phyloP scores from a whole-genome alignment of 1,284 basidiomycete species.

The Fistulina hepatica region DNA sequence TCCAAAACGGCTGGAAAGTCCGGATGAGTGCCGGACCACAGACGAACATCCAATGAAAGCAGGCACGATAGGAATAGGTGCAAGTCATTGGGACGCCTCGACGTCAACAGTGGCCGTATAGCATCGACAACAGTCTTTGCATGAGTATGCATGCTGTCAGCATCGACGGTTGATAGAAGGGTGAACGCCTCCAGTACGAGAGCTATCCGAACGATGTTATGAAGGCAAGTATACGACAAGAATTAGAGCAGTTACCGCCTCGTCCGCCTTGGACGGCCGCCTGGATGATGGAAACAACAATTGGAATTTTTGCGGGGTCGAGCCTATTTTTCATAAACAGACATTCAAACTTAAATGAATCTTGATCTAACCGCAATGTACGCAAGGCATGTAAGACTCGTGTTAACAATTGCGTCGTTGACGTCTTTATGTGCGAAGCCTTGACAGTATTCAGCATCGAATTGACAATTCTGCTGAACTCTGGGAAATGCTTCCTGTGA shows the following conservation, averaged over 20 bases:
- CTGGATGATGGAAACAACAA: conserved; percentile 34
- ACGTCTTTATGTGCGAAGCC: background rate
- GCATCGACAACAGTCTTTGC: conserved; percentile 29
- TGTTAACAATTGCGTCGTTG: too few relatives aligned
- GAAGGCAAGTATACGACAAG: conserved; percentile 4
- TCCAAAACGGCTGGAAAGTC: conserved; percentile 44
- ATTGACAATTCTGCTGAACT: background rate
- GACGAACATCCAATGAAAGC: conserved; percentile 37
- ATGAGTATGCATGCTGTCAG: conserved; percentile 21
- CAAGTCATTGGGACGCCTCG: conserved; percentile 44
- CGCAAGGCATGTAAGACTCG: too few relatives aligned
- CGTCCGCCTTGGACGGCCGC: too few relatives aligned
- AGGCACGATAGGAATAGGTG: conserved; percentile 58
- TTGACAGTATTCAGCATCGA: conserved; percentile 1
- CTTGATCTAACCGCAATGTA: too few relatives aligned
- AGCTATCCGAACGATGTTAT: conserved; percentile 20
- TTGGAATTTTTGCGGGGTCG: conserved; percentile 22
- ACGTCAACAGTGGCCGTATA: conserved; percentile 47
- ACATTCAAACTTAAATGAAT: too few relatives aligned
- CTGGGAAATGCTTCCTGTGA: background rate
- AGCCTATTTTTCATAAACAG: conserved; percentile 15
- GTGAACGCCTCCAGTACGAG: conserved; percentile 40
- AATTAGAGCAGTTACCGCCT: conserved; percentile 6
- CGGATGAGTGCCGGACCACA: conserved; percentile 55
- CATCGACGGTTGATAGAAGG: conserved; percentile 28